Base-by-base conservation (phyloP, 2,329 filamentous ascomycete species). In the Rutstroemia sp. region DNA sequence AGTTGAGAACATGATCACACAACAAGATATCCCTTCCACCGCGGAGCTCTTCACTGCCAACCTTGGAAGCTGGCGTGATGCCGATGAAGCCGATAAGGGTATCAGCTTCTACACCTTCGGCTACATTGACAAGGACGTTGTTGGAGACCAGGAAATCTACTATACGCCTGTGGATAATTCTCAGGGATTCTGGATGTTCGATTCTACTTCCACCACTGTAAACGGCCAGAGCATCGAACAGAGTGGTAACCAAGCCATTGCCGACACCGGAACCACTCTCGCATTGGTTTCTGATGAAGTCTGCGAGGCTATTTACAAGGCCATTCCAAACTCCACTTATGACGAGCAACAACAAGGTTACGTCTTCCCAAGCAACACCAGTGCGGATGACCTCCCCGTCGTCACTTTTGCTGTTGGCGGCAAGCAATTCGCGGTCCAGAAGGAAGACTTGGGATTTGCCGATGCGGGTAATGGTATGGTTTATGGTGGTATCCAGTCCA, bases 101-200 rank as follows among this genome's bases (percentile, higher is more conserved):
- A 71, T 73, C 59, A 82, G 70, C 75, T 90, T 88, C 73, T 90
- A 86, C 72, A 89, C 86, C 1, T 89, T 90, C 61, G 87, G 87
- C 19, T 86, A 76, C 69, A 85, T 90, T 65, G 86, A 89, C 64
- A 67, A 85, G 61, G 77, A 79, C n/a, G 77, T 80, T 0, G 74
- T 87, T 49, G 75, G 73, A 54, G 73, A 75, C 3, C 67, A 78
- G 59, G 74, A 81, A 1, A 79, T 86, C 41, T 70, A 75, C 61
- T 90, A 84, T 71, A 78, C 81, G 0, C 73, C 78, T 12, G 71
- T 90, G 49, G 82, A 89, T 71, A 82, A 79, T 57, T 79, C 76
- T 1, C 70, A 82, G 55, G 86, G 86, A 21, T 88, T 87, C 73
- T 90, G 86, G 87, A 73, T 79, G 69, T 81, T 89, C 67, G 67